Evolutionary conservation across 805 yeast species (phyloP), one percentile per base, ranked within the genome.

Genomic region (Saitoella complicata): DNA sequence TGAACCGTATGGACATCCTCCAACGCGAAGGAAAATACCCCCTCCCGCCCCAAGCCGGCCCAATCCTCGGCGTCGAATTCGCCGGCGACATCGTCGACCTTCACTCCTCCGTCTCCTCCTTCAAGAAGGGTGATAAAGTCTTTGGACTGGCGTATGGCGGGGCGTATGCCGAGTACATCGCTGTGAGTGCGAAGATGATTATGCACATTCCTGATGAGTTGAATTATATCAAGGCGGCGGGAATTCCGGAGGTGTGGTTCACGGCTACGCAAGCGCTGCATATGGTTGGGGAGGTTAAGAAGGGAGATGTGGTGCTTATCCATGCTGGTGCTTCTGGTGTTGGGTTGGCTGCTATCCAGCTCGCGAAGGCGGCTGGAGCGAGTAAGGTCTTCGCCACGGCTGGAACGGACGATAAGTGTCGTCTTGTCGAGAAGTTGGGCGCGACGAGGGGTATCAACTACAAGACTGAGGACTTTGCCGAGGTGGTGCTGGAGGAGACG

Each of bases 71-170:
- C 8, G 62, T 59, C 4, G 68, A 63, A 45, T 64, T 63, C 44
- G 51, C 64, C 9, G 69, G 69, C 6, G 45, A 46, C 5, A 48
- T 64, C 32, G 54, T 36, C 10, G 46, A 51, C 29, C 37, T 52
- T 7, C 41, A 44, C 31, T 41, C 45, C 7, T 39, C 46, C 11
- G 45, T 11, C 29, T 10, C 7, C 9, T 37, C 43, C 5, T 58
- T 58, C 45, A 49, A 44, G 7, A 53, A 51, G 4, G 66, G 65
- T 6, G 65, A 63, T 37, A 45, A 49, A 8, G 69, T 64, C 13
- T 58, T 59, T 46, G 69, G 69, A 1, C 51, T 62, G 13, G 58
- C 52, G 1, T 46, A 50, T 5, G 66, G 66, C 7, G 69, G 69
- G 5, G 61, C 67, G 4, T 62, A 61, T 44, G 65, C 67, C 6